Percentiles rank a stretch among this genome's conserved stretches.
These are phyloP conservation scores for Fusarium agapanthi DNA, from an alignment of 2,329 filamentous ascomycete genomes.

Conservation along the genomic window DNA sequence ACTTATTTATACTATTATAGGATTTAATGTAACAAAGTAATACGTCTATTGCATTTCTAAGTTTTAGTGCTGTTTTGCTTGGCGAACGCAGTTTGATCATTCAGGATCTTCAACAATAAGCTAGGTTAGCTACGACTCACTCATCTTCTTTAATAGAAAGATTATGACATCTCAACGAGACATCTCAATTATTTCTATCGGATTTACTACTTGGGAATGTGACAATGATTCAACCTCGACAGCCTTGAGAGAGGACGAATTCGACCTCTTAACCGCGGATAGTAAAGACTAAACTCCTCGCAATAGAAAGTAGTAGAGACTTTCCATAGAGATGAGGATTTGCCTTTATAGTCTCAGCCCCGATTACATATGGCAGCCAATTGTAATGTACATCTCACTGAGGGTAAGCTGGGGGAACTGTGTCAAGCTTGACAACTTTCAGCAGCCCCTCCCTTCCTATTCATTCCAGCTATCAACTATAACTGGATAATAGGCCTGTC, in stretches of 20 bases:
- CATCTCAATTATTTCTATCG: fast-evolving
- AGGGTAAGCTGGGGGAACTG: neutral
- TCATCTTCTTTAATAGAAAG: fast-evolving
- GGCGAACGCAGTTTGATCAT: fast-evolving
- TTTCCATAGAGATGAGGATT: neutral
- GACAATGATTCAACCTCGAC: fast-evolving
- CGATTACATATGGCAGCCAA: neutral
- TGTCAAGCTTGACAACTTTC: neutral
- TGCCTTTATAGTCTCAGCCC: too few relatives aligned
- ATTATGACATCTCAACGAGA: too few relatives aligned
- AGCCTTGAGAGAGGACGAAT: neutral
- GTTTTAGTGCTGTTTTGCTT: neutral
- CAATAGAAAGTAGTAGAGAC: neutral
- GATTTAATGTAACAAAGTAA: neutral
- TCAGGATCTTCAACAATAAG: neutral
- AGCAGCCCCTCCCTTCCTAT: neutral
- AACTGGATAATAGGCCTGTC: fast-evolving
- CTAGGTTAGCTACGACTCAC: fast-evolving
- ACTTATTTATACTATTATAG: neutral
- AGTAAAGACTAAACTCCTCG: neutral
- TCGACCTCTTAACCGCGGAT: fast-evolving
- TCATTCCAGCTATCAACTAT: neutral
- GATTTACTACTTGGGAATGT: too few relatives aligned
- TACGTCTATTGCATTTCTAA: neutral
- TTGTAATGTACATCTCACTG: fast-evolving